Percentiles rank a stretch among this genome's conserved stretches.
These are phyloP conservation scores for Coleophoma crateriformis DNA, from an alignment of 2,329 filamentous ascomycete species.

Conservation along the genomic window DNA sequence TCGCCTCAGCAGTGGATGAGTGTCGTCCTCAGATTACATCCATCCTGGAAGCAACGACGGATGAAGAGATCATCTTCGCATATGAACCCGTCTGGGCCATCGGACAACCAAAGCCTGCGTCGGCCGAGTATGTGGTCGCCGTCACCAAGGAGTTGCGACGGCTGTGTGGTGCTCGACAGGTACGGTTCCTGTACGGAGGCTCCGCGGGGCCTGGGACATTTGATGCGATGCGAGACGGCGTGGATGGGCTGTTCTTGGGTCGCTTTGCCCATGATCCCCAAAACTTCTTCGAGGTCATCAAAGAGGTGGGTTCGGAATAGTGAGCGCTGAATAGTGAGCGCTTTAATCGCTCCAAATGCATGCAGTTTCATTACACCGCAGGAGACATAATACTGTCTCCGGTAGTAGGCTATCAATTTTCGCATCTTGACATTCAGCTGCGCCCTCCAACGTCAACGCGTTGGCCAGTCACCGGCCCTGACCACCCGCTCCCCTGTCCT, in stretches of 20 bases:
- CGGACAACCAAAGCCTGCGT: conserved; percentile 66
- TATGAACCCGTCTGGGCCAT: conserved; percentile 92
- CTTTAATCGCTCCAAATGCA: too few relatives aligned
- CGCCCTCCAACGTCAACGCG: too few relatives aligned
- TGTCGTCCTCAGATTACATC: conserved; percentile 60
- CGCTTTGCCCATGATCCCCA: conserved; percentile 74
- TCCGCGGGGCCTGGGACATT: conserved; percentile 78
- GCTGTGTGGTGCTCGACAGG: conserved; percentile 56
- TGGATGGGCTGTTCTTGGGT: conserved; percentile 78
- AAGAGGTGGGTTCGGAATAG: conserved; percentile 48
- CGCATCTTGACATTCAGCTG: too few relatives aligned
- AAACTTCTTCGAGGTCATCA: conserved; percentile 65
- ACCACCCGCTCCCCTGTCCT: too few relatives aligned
- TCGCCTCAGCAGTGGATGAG: conserved; percentile 57
- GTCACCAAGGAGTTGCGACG: conserved; percentile 36
- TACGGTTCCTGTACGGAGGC: conserved; percentile 75
- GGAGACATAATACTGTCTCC: too few relatives aligned
- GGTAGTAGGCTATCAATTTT: too few relatives aligned
- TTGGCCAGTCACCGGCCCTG: too few relatives aligned
- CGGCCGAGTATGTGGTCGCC: conserved; percentile 64
- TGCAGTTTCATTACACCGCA: too few relatives aligned
- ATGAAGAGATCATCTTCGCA: conserved; percentile 66
- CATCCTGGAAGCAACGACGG: conserved; percentile 57
- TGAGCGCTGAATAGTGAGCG: too few relatives aligned
- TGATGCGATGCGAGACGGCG: conserved; percentile 56